Evolutionary conservation across 805 yeast genomes (phyloP).

Genomic region (Suhomyces vadensis): DNA sequence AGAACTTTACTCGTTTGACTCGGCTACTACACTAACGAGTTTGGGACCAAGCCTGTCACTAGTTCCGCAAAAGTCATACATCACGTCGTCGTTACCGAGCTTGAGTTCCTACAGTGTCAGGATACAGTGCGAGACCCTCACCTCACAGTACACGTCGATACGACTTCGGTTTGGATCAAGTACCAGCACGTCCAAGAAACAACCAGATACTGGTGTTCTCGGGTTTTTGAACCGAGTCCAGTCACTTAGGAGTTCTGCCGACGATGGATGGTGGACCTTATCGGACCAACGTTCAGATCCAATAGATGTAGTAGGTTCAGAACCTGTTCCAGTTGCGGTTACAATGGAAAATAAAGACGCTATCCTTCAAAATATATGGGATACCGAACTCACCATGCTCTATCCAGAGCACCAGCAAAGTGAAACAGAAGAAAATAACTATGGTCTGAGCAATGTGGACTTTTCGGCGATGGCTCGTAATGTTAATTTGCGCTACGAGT

Average conservation of each 20-base stretch:
- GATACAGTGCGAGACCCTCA: slow-evolving; percentile 39
- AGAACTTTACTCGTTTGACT: slow-evolving; percentile 22
- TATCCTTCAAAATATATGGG: slow-evolving; percentile 13
- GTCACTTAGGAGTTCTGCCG: not conserved
- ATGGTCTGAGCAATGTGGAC: not conserved
- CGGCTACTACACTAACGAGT: not conserved
- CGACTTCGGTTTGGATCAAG: slow-evolving; percentile 31
- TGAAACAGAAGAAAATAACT: not conserved
- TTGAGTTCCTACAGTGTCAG: slow-evolving; percentile 21
- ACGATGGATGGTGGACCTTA: not conserved
- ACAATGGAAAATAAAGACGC: slow-evolving; percentile 5
- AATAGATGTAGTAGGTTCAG: not conserved
- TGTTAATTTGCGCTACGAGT: too few species aligned
- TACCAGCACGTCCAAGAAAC: slow-evolving; percentile 6
- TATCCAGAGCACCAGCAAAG: not conserved
- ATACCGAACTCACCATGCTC: slow-evolving; percentile 6
- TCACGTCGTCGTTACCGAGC: slow-evolving; percentile 4
- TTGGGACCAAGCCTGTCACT: not conserved
- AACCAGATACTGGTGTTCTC: slow-evolving; percentile 24
- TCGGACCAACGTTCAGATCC: not conserved
- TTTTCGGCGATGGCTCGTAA: not conserved
- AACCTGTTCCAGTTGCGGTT: not conserved
- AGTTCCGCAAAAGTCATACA: not conserved
- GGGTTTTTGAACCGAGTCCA: slow-evolving; percentile 27
- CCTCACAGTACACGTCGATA: slow-evolving; percentile 38